A percentile compares a stretch with the other conserved stretches of the same genome.
Conservation (phyloP, 805 yeast genomes). For the Candida suzukii region DNA sequence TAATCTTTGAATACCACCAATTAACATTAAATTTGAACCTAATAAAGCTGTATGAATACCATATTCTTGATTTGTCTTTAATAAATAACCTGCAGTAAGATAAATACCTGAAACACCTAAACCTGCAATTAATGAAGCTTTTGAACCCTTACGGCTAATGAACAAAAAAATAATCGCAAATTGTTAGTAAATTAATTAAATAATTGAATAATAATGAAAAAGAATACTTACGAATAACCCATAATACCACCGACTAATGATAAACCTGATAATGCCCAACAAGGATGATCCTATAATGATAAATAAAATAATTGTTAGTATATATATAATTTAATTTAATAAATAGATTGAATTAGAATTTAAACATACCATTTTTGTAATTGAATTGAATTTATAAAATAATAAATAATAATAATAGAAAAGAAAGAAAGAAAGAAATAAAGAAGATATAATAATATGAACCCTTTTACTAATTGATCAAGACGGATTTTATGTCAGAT, state of each 20-base stretch:
- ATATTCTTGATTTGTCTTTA: slow-evolving; percentile 64
- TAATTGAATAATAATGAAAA: background rate
- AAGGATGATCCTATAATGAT: slow-evolving; percentile 20
- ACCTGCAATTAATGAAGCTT: slow-evolving; percentile 81
- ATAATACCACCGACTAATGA: slow-evolving; percentile 25
- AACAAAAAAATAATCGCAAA: too few species aligned
- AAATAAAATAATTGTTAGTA: background rate
- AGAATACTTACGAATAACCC: slow-evolving; percentile 18
- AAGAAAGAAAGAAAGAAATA: too few species aligned
- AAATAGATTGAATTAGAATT: background rate
- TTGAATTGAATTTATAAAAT: too few species aligned
- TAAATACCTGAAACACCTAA: slow-evolving; percentile 48
- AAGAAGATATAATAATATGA: too few species aligned
- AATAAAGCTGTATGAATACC: slow-evolving; percentile 79
- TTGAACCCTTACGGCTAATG: slow-evolving; percentile 52
- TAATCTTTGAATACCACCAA: slow-evolving; percentile 71
- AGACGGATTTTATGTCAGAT: too few species aligned
- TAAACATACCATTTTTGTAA: too few species aligned
- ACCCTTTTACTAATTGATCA: too few species aligned
- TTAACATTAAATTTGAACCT: slow-evolving; percentile 56
- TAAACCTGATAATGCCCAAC: slow-evolving; percentile 19
- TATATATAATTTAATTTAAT: background rate
- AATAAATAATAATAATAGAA: too few species aligned
- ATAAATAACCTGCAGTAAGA: slow-evolving; percentile 69
- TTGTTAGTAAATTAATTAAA: background rate